A percentile compares a stretch with the other conserved stretches of the same genome.
These are phyloP conservation scores for Ganoderma sp. DNA, from an alignment of 1,284 basidiomycete species.

Conservation along the genomic window DNA sequence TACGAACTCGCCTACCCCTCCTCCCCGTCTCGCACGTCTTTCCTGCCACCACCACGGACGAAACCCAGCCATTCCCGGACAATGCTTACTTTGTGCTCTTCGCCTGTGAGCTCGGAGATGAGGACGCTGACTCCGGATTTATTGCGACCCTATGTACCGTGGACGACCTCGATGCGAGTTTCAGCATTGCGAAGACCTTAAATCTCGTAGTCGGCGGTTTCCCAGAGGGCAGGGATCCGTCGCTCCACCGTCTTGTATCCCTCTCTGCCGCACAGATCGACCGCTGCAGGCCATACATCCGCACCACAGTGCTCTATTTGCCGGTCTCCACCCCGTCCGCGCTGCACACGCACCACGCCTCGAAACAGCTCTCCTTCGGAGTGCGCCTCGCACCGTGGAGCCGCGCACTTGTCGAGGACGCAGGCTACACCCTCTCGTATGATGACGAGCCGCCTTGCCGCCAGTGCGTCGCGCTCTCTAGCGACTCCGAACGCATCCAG, in stretches of 20 bases:
- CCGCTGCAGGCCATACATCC: background rate
- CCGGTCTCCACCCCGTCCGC: background rate
- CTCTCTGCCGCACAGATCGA: background rate
- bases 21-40: background rate
- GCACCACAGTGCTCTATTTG: background rate
- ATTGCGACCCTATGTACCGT: background rate
- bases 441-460: background rate
- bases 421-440: background rate
- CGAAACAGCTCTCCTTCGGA: background rate
- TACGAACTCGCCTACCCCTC: background rate
- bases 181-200: background rate
- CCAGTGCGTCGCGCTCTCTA: background rate
- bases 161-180: background rate
- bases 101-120: background rate
- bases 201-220: background rate
- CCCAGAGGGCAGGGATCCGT: background rate
- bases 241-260: background rate
- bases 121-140: background rate
- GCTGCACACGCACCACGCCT: background rate
- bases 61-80: background rate
- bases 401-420: background rate
- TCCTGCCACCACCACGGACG: background rate
- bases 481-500: background rate
- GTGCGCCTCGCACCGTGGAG: background rate
- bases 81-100: background rate